phyloP scores from a whole-genome alignment of 2,329 filamentous ascomycete species.

The Fusarium stilboides region DNA sequence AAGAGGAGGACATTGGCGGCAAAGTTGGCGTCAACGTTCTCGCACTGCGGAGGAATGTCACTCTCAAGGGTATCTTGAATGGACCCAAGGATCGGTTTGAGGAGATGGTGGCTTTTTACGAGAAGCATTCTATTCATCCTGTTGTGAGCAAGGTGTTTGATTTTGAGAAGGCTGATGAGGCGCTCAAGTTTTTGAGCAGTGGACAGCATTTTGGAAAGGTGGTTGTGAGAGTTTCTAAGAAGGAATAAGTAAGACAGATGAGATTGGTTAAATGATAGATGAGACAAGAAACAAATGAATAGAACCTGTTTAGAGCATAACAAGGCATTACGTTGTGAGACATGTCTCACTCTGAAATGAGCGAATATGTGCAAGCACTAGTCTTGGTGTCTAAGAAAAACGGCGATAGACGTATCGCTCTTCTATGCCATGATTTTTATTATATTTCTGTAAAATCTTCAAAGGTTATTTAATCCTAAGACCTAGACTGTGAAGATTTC shows the following conservation, averaged over 20 bases:
- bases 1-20: slow-evolving; percentile 58
- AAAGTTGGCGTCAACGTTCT: slow-evolving; percentile 73
- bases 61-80: slow-evolving; percentile 71
- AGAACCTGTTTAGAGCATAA: background rate
- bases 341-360: no score
- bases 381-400: no score
- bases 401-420: no score
- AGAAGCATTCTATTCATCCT: slow-evolving; percentile 61
- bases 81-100: slow-evolving; percentile 69
- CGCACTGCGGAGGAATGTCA: slow-evolving; percentile 63
- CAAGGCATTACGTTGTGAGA: no score
- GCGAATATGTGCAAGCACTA: no score
- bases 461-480: no score
- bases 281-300: background rate
- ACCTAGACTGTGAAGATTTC: no score
- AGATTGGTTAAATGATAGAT: no score
- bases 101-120: slow-evolving; percentile 67
- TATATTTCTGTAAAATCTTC: no score
- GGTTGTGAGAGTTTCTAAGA: slow-evolving; percentile 60
- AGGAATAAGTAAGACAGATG: slow-evolving; percentile 13
- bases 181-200: slow-evolving; percentile 66
- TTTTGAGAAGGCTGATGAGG: slow-evolving; percentile 64
- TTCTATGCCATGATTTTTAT: no score
- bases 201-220: slow-evolving; percentile 73
- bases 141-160: slow-evolving; percentile 64